These are phyloP conservation scores for Penicillium sp. DNA, from an alignment of 2,329 filamentous ascomycete species.

Conservation along the genomic window DNA sequence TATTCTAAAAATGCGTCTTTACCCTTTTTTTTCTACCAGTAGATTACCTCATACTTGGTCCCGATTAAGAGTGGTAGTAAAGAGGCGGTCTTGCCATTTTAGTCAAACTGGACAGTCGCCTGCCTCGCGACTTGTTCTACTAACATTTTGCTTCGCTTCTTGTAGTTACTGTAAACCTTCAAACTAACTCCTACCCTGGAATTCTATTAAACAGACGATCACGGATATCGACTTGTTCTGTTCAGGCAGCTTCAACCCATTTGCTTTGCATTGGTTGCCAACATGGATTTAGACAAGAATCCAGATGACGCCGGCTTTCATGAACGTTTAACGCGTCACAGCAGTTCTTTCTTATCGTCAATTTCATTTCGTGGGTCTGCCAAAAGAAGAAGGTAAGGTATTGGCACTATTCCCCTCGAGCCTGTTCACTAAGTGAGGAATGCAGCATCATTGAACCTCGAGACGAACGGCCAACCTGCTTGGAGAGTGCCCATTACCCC, in stretches of 20 bases:
- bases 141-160: not conserved
- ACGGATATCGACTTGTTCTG: not conserved
- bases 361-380: slow-evolving; percentile 24
- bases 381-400: slow-evolving; percentile 31
- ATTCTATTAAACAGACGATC: not conserved
- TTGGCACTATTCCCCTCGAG: not conserved
- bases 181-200: not conserved
- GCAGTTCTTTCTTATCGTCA: slow-evolving; percentile 24
- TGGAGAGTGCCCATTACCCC: slow-evolving; percentile 42
- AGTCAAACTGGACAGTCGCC: not conserved
- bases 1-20: not conserved
- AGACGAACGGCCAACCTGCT: slow-evolving; percentile 29
- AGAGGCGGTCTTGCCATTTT: not conserved
- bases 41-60: not conserved
- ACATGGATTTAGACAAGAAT: not conserved
- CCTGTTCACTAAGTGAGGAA: not conserved
- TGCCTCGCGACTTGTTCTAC: not conserved
- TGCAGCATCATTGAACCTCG: slow-evolving; percentile 16
- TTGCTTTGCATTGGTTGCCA: not conserved
- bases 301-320: not conserved
- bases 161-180: too few relatives aligned
- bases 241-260: not conserved
- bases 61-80: not conserved
- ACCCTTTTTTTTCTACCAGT: not conserved
- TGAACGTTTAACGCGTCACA: slow-evolving; percentile 1